Conservation (phyloP, 306 rosid genomes). For the Abrus pulchellus region DNA sequence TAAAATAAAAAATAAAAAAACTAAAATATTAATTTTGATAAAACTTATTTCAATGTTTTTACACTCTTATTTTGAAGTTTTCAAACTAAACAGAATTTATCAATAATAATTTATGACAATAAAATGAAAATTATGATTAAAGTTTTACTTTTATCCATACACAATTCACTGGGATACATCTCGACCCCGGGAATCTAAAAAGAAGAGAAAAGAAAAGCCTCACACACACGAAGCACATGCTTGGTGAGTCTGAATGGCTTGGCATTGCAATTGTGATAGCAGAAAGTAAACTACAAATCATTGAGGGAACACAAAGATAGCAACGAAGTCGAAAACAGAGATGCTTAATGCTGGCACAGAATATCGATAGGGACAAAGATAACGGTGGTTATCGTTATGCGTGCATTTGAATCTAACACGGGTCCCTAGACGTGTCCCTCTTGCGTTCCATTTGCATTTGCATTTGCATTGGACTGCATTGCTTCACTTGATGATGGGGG, state of each 20-base stretch:
- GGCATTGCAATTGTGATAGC: neutral
- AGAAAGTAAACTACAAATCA: neutral
- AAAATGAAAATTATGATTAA: too few species aligned
- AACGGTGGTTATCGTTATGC: neutral
- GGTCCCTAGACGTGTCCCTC: slow-evolving; percentile 36
- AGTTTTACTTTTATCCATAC: too few species aligned
- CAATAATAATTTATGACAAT: too few species aligned
- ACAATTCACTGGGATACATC: too few species aligned
- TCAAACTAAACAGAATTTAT: too few species aligned
- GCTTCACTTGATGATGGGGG: slow-evolving; percentile 13
- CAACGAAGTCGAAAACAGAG: neutral
- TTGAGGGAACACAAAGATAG: neutral
- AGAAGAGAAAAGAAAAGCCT: too few species aligned
- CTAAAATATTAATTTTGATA: too few species aligned
- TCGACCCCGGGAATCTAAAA: too few species aligned
- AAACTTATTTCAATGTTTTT: too few species aligned
- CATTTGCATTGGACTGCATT: slow-evolving; percentile 41
- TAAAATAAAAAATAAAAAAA: too few species aligned
- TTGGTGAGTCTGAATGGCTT: neutral
- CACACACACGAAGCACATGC: too few species aligned
- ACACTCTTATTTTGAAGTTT: too few species aligned
- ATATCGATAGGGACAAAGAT: slow-evolving; percentile 27
- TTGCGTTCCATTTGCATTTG: slow-evolving; percentile 43
- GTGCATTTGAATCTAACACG: neutral
- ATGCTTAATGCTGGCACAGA: neutral